These are phyloP conservation scores for Talinum fruticosum DNA, from an alignment of 148 eudicot genomes.

Conservation along the genomic window DNA sequence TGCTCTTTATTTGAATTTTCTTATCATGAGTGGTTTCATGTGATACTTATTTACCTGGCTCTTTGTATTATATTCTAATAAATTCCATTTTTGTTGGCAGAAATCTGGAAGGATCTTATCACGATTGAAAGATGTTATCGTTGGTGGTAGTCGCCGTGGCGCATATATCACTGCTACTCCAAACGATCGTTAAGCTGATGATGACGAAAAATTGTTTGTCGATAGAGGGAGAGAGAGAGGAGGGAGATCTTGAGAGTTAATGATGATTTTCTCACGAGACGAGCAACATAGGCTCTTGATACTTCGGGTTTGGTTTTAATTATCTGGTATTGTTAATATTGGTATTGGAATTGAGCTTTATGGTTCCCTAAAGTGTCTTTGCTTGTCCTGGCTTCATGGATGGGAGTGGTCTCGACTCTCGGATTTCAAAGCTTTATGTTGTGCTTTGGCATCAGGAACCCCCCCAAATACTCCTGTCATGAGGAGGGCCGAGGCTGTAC, in stretches of 20 bases:
- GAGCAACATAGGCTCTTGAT: conserved; percentile 15
- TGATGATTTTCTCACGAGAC: conserved; percentile 18
- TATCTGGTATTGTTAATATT: conserved; percentile 22
- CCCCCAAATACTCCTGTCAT: neutral
- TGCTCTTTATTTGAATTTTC: too few species aligned
- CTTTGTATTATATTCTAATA: too few species aligned
- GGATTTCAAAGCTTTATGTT: neutral
- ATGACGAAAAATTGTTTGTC: conserved; percentile 16
- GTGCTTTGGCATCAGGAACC: too few species aligned
- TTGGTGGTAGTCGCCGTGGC: conserved; percentile 36
- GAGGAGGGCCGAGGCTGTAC: neutral
- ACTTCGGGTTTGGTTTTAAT: conserved; percentile 13
- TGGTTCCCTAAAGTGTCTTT: conserved; percentile 21
- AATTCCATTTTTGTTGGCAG: conserved; percentile 25
- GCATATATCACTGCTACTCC: conserved; percentile 29
- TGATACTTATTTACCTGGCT: too few species aligned
- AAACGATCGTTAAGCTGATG: conserved; percentile 31
- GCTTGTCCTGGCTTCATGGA: conserved; percentile 4
- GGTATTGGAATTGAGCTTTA: conserved; percentile 12
- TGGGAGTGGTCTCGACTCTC: conserved; percentile 16
- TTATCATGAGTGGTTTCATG: too few species aligned
- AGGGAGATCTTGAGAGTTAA: too few species aligned
- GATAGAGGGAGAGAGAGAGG: conserved; percentile 1
- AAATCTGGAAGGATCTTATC: conserved; percentile 33
- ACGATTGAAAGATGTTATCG: conserved; percentile 35